Evolutionary conservation across 1,284 basidiomycete species (phyloP), one percentile per base, ranked within the genome.

Genomic region (Melampsora americana): DNA sequence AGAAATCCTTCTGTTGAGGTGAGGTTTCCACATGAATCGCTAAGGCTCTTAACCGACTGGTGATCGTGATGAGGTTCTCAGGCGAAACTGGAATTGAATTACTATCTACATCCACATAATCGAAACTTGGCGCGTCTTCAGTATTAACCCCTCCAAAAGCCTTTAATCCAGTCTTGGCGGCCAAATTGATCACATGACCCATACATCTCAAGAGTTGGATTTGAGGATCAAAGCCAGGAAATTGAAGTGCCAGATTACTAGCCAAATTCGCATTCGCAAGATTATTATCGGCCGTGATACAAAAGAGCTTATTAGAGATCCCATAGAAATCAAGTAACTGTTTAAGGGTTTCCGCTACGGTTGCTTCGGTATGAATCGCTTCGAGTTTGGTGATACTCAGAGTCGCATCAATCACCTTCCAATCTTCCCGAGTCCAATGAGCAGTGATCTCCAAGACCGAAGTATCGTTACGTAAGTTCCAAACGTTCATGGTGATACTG

Each of bases 351-450:
- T 59, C 53, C 14, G 23, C 53, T 26, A 59, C 53, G 6, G 53
- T 59, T n/a, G 53, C 53, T 44, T 44, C 42, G 42, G 42, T 44
- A 44, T 44, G 42, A 12, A 44, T 44, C 42, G 42, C 42, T 44
- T 44, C 42, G 14, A 44, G 42, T 44, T 44, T 44, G 16, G 42
- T 44, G 42, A 44, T 44, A 44, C 42, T 44, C 9, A 59, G 28
- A 23, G 28, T 30, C 0, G 28, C 23, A 23, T 59, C 23, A 1
- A 23, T 23, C 23, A 59, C 23, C n/a, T 11, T 59, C 53, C 53
- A 59, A 16, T 59, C 53, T n/a, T 59, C 53, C 5, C 23, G 28
- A 59, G 28, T 59, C 53, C 53, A 59, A 59, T 59, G 53, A 59
- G 53, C 53, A 9, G 42, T 44, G 42, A 44, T 44, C 42, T 44